Evolutionary conservation across 1,139 yeast species (phyloP), one percentile per base, ranked within the genome.

Genomic region (Scheffersomyces lignicola): DNA sequence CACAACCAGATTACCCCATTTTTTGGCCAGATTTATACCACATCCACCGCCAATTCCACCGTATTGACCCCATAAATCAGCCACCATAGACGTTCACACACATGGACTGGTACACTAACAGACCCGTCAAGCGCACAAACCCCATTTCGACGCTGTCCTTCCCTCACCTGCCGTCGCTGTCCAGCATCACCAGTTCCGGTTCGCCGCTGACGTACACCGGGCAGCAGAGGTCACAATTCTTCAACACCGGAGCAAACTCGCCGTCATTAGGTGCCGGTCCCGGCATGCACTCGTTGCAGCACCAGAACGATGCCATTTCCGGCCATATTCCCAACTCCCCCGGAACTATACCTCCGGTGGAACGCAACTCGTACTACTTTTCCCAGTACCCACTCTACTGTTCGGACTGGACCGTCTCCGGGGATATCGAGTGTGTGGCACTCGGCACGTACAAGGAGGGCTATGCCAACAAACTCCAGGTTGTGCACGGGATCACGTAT

Each of bases 381-480:
- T 68, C 84, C 1, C 74, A 74, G 34, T 69, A 72, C 55, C 92
- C 94, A 1, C 60, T 86, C 14, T 83, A 74, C 49, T 73, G 82
- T 20, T 63, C 78, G 17, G 94, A 83, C 51, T 86, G 96, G 96
- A 57, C 76, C 6, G 52, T 54, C 23, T 41, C 60, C 12, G 55
- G 58, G 2, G 57, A 60, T 14, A 48, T 56, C 14, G 83, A 81
- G 13, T 63, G 74, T 37, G 58, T 86, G 8, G 94, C 88, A 1
- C 56, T 84, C 18, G 72, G 83, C 11, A 73, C 94, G 0, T 83
- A 78, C 54, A 73, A 83, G 37, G 96, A 87, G 55, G 92, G 86
- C 31, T 62, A 76, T 17, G 60, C 65, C 33, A 86, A 85, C 56
- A 73, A 70, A 45, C 52, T 82, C 18, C 74, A 72, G 43, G 57